phyloP scores from a whole-genome alignment of 2,329 filamentous ascomycete species.

The Didymella keratinophila region DNA sequence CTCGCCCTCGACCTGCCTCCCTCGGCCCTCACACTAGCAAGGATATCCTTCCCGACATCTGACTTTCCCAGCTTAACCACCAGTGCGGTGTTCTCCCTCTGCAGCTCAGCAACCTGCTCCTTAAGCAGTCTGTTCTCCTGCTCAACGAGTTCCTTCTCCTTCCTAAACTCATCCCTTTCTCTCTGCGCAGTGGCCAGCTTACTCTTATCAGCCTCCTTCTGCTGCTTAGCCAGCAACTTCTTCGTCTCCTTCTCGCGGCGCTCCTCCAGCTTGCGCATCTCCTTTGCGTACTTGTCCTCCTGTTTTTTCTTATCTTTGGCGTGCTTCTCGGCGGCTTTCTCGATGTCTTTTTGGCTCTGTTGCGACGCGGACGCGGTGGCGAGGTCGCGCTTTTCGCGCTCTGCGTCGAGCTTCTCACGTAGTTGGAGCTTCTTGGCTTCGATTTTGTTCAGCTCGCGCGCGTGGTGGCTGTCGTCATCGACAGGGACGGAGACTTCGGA shows the following conservation, averaged over 20 bases:
- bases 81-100: constrained; percentile 65
- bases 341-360: constrained; percentile 60
- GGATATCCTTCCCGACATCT: constrained; percentile 44
- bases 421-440: constrained; percentile 65
- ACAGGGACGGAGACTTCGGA: constrained; percentile 37
- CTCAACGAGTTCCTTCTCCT: constrained; percentile 57
- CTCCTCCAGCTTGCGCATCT: constrained; percentile 69
- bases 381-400: constrained; percentile 60
- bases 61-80: constrained; percentile 55
- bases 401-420: constrained; percentile 67
- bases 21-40: constrained; percentile 42
- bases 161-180: constrained; percentile 57
- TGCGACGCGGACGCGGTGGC: constrained; percentile 28
- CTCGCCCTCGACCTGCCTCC: constrained; percentile 36
- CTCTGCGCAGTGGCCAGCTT: constrained; percentile 57
- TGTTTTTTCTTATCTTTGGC: constrained; percentile 61
- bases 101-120: constrained; percentile 62
- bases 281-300: constrained; percentile 52
- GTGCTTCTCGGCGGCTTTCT: constrained; percentile 70
- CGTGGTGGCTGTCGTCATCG: constrained; percentile 29
- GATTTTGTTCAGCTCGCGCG: constrained; percentile 69
- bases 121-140: constrained; percentile 60
- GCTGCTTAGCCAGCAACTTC: constrained; percentile 70
- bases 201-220: constrained; percentile 65
- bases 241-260: constrained; percentile 70